Percentiles rank a stretch among this genome's conserved stretches.
Evolutionary conservation across 2,329 filamentous ascomycete genomes (phyloP).

Genomic region (Epichloe aotearoae): DNA sequence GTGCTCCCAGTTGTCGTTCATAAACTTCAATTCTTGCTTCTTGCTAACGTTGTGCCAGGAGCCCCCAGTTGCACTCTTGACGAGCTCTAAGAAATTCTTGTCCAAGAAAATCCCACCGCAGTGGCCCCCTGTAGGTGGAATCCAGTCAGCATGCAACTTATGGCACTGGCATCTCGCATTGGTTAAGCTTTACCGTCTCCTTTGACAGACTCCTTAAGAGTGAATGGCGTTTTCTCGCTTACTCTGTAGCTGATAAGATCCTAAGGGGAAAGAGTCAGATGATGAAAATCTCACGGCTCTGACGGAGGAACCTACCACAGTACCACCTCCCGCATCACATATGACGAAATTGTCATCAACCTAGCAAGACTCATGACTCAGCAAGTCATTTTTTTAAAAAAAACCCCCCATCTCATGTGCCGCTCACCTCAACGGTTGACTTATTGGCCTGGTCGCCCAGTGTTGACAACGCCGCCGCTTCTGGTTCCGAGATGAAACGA

Average conservation of each 20-base stretch:
- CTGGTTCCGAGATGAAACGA: constrained; percentile 28
- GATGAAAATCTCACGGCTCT: background rate
- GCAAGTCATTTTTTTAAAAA: no score
- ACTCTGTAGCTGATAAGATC: constrained; percentile 29
- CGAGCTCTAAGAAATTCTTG: constrained; percentile 18
- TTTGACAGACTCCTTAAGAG: constrained; percentile 22
- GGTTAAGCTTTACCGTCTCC: constrained; percentile 19
- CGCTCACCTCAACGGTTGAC: constrained; percentile 10
- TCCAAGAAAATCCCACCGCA: constrained; percentile 29
- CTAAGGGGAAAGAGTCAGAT: constrained; percentile 9
- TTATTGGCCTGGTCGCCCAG: constrained; percentile 16
- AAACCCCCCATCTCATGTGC: no score
- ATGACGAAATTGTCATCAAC: constrained; percentile 16
- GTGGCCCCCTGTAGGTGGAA: constrained; percentile 16
- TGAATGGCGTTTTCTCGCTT: constrained; percentile 9
- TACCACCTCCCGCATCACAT: constrained; percentile 25
- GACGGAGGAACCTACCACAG: constrained; percentile 15
- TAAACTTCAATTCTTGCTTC: constrained; percentile 7
- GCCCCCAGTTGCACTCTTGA: constrained; percentile 13
- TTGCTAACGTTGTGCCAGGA: background rate
- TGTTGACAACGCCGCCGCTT: constrained; percentile 29
- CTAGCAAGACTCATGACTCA: background rate
- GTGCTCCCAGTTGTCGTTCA: constrained; percentile 18
- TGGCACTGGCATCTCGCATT: background rate
- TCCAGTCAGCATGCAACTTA: background rate